Base-by-base conservation (phyloP, 306 rosid species). In the Cucurbita maxima region DNA sequence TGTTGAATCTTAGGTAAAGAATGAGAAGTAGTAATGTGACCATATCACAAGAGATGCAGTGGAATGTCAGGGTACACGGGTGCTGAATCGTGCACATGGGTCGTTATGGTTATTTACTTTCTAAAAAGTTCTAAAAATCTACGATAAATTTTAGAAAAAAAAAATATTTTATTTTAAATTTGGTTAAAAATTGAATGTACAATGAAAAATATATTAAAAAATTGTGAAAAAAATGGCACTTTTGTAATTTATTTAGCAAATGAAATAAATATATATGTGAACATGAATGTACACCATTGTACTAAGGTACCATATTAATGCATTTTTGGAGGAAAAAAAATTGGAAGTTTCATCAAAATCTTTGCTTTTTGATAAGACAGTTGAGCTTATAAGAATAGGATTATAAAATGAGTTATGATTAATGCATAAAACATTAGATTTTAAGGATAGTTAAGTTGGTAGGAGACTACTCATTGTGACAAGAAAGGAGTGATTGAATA, bases 391-490 rank as follows among this genome's bases (percentile, higher is more conserved):
- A 15, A 41, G 19, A 41, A 44, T 63, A 18, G 53, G 43, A 64
- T 18, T 64, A 19, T 43, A 64, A 64, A 64, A 41, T 18, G 34
- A 18, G 71, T 43, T 20, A 41, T 64, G 71, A 64, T 64, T 64
- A 64, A 43, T 64, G 52, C n/a, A 18, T 41, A 64, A 41, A 63
- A 40, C 71, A 63, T 63, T 9, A 19, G 71, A 66, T 66, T 66
- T 66, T 10, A 66, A 20, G 54, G 38, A 44, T 19, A 44, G 37
- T 43, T 66, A 66, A 18, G 72, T 66, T 66, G 72, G 72, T 66
- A 66, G 72, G 72, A 43, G 38, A 66, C 54, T 66, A 66, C 72
- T 66, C 53, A 43, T 19, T 43, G 71, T 63, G 71, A 63, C 10
- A 40, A 40, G 51, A 62, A 38, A 38, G 13, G 69, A 61, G 70